Percentiles rank a stretch among this genome's conserved stretches.
Conservation (phyloP, 306 rosid genomes). For the Dalbergia oliveri region DNA sequence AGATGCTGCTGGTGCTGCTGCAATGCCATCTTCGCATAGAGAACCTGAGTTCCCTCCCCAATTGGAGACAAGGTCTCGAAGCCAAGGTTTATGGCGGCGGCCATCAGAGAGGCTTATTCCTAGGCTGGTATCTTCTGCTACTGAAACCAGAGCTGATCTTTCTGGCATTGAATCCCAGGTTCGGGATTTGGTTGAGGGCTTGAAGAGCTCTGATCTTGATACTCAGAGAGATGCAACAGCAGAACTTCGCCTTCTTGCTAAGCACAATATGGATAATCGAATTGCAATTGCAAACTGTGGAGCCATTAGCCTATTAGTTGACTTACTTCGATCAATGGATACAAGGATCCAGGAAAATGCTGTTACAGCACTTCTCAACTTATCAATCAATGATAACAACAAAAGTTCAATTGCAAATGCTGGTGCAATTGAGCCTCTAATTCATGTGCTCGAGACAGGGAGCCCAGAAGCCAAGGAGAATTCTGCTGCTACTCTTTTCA, state of each 20-base stretch:
- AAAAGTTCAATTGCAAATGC: constrained; percentile 83
- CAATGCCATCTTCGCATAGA: constrained; percentile 57
- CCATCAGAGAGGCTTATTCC: constrained; percentile 72
- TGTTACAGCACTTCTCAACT: constrained; percentile 93
- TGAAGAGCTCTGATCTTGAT: constrained; percentile 71
- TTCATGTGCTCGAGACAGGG: constrained; percentile 86
- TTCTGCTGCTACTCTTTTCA: constrained; percentile 98
- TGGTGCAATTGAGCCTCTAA: constrained; percentile 87
- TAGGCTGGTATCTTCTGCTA: constrained; percentile 60
- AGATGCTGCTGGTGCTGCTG: constrained; percentile 55
- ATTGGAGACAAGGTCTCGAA: constrained; percentile 70
- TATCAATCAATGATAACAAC: constrained; percentile 87
- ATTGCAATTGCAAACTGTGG: constrained; percentile 91
- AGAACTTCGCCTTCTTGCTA: constrained; percentile 85
- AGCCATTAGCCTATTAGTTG: constrained; percentile 77
- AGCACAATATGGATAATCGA: constrained; percentile 86
- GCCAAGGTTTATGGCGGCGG: constrained; percentile 70
- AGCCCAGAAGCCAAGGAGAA: constrained; percentile 97
- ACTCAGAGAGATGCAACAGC: constrained; percentile 78
- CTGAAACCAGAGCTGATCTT: constrained; percentile 78
- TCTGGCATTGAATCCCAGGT: constrained; percentile 79
- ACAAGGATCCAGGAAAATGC: constrained; percentile 84
- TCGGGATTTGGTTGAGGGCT: constrained; percentile 74
- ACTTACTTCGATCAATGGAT: constrained; percentile 75
- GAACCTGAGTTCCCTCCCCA: constrained; percentile 66